These are phyloP conservation scores for Penicillium manginii DNA, from an alignment of 495 filamentous ascomycete species.

Conservation along the genomic window DNA sequence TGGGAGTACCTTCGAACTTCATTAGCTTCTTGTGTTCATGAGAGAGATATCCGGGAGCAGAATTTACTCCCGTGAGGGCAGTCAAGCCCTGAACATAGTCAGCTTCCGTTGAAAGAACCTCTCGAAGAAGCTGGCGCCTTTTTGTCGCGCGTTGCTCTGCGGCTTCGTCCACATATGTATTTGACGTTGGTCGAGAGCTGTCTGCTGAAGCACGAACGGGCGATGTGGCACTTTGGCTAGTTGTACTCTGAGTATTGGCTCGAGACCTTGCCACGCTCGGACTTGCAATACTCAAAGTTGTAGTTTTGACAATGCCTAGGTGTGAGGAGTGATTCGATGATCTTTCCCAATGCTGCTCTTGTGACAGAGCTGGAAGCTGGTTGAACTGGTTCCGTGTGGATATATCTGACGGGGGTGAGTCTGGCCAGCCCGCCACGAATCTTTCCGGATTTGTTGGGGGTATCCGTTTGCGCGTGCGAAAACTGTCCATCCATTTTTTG, in stretches of 20 bases:
- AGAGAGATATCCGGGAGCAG: not conserved
- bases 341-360: slow-evolving; percentile 53
- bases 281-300: slow-evolving; percentile 71
- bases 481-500: slow-evolving; percentile 58
- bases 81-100: slow-evolving; percentile 87
- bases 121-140: slow-evolving; percentile 77
- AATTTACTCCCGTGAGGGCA: slow-evolving; percentile 77
- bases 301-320: slow-evolving; percentile 75
- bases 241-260: slow-evolving; percentile 51
- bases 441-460: slow-evolving; percentile 28
- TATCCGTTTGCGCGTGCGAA: slow-evolving; percentile 46
- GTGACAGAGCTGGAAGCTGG: slow-evolving; percentile 16
- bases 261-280: slow-evolving; percentile 67
- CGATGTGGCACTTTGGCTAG: slow-evolving; percentile 58
- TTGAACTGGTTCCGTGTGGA: slow-evolving; percentile 24
- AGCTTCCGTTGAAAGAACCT: slow-evolving; percentile 83
- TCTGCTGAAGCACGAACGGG: slow-evolving; percentile 68
- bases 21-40: not conserved
- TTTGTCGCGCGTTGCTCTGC: slow-evolving; percentile 71
- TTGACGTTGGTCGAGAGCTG: slow-evolving; percentile 58
- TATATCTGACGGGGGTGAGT: slow-evolving; percentile 38
- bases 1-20: slow-evolving; percentile 36
- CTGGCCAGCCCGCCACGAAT: slow-evolving; percentile 49
- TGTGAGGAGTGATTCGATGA: slow-evolving; percentile 75
- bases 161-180: slow-evolving; percentile 65